Conservation (phyloP, 1,139 yeast species). For the Nakaseomyces nivariensis region DNA sequence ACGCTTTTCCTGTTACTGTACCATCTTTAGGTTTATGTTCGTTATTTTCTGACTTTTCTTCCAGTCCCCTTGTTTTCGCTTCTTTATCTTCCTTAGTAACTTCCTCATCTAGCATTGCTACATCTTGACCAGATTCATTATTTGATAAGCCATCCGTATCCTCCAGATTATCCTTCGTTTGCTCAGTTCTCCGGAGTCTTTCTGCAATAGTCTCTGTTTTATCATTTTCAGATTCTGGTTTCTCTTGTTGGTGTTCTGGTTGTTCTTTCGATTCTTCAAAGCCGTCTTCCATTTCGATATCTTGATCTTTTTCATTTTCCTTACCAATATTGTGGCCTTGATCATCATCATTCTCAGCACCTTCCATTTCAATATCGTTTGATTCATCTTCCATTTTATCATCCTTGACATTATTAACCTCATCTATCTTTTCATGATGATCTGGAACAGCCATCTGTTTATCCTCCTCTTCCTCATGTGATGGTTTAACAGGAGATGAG, state of each 20-base stretch:
- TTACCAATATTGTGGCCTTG: too few species aligned
- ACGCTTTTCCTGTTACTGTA: too few species aligned
- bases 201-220: background rate
- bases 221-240: background rate
- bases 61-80: too few species aligned
- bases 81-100: background rate
- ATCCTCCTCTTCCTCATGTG: background rate
- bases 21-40: too few species aligned
- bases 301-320: conserved; percentile 1
- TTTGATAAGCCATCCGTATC: background rate
- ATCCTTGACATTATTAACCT: too few species aligned
- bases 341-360: background rate
- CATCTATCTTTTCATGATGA: background rate
- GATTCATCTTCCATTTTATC: conserved; percentile 1
- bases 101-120: background rate
- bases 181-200: background rate
- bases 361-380: background rate
- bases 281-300: background rate
- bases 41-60: too few species aligned
- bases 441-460: background rate
- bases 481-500: background rate
- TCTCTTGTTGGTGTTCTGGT: background rate
- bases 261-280: background rate
- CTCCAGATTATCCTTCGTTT: background rate
- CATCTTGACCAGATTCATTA: too few species aligned